phyloP scores from a whole-genome alignment of 441 rosid genomes.

The Syzygium malaccense region DNA sequence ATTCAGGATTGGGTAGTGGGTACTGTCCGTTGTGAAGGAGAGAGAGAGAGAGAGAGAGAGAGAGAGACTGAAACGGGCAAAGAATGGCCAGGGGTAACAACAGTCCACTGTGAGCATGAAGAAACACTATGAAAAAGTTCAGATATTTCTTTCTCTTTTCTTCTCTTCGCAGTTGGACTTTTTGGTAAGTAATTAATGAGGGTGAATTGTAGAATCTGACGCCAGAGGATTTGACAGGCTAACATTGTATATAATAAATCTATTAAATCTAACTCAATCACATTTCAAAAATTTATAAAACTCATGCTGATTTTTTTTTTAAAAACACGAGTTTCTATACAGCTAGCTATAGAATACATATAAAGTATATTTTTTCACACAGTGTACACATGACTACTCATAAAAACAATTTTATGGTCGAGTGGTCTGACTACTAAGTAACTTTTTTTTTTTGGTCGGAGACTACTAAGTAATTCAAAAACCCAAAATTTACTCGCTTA shows the following conservation, averaged over 20 bases:
- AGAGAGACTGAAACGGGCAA: background rate
- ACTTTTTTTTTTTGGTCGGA: background rate
- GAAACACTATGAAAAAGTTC: background rate
- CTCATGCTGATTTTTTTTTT: background rate
- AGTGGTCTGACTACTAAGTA: background rate
- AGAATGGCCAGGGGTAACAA: background rate
- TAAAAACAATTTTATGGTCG: background rate
- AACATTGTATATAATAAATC: background rate
- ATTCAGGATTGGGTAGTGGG: conserved; percentile 19
- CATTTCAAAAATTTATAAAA: background rate
- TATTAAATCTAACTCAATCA: background rate
- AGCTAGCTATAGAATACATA: background rate
- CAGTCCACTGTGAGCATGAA: background rate
- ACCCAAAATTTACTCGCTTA: background rate
- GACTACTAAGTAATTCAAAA: background rate
- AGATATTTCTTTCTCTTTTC: background rate
- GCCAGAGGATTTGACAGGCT: background rate
- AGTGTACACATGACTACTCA: background rate
- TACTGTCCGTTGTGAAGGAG: conserved; percentile 1
- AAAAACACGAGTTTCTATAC: background rate
- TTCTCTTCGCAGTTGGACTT: background rate
- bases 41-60: conserved; percentile 2
- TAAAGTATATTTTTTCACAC: background rate
- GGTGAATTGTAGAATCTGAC: background rate
- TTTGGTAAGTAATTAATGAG: background rate